Conservation (phyloP, 345 rosid species). For the Pugionium cornutum region DNA sequence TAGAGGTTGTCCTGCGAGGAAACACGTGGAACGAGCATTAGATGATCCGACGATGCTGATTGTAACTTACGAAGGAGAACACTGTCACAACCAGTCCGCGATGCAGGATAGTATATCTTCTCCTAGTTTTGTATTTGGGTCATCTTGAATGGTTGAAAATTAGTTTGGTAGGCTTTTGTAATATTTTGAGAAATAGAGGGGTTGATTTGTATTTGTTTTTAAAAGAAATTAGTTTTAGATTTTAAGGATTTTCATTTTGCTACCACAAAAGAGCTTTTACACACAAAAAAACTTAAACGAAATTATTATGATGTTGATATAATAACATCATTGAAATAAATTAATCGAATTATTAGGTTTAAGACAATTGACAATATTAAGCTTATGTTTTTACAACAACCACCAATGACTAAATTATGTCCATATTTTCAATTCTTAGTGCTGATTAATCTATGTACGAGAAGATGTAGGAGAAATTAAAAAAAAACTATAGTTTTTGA, state of each 20-base stretch:
- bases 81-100: slow-evolving; percentile 58
- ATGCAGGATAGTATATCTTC: slow-evolving; percentile 48
- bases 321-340: too few relatives aligned
- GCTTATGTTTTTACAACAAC: too few relatives aligned
- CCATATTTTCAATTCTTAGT: too few relatives aligned
- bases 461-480: too few relatives aligned
- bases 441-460: too few relatives aligned
- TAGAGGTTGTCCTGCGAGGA: slow-evolving; percentile 87
- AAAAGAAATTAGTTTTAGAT: slow-evolving; percentile 12
- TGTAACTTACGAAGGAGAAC: slow-evolving; percentile 91
- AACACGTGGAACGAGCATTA: slow-evolving; percentile 83
- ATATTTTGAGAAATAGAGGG: slow-evolving; percentile 29
- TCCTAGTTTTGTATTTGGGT: slow-evolving; percentile 49
- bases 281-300: background rate
- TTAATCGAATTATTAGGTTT: too few relatives aligned
- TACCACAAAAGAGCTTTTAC: background rate
- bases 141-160: slow-evolving; percentile 37
- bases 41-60: slow-evolving; percentile 84
- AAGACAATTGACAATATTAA: too few relatives aligned
- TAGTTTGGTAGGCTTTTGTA: slow-evolving; percentile 37
- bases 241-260: slow-evolving; percentile 25
- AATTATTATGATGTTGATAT: too few relatives aligned
- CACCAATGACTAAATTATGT: too few relatives aligned
- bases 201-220: background rate
- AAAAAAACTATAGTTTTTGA: too few relatives aligned